phyloP scores from a whole-genome alignment of 2,329 filamentous ascomycete species.

The Diaporthe nobilis region DNA sequence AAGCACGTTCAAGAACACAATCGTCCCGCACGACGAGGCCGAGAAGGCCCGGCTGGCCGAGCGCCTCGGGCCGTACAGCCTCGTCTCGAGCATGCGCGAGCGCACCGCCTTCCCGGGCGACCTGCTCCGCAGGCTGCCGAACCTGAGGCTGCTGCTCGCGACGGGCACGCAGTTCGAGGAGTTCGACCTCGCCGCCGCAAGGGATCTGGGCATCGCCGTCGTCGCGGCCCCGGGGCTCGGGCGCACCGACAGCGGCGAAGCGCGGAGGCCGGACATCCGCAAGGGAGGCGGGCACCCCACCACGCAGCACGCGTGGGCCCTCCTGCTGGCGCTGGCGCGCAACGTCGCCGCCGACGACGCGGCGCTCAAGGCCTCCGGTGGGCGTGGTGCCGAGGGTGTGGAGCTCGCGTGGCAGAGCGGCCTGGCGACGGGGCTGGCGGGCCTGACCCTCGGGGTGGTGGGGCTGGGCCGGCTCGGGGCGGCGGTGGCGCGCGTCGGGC shows the following conservation, averaged over 20 bases:
- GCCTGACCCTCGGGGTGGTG: conserved; percentile 72
- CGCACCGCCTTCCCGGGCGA: conserved; percentile 72
- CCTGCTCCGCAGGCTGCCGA: conserved; percentile 70
- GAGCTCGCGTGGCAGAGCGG: conserved; percentile 69
- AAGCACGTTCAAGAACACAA: conserved; percentile 66
- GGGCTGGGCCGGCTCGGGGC: conserved; percentile 75
- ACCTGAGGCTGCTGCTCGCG: conserved; percentile 74
- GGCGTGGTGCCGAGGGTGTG: no score
- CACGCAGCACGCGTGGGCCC: conserved; percentile 69
- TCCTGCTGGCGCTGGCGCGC: conserved; percentile 69
- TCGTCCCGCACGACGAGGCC: conserved; percentile 57
- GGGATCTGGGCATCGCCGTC: conserved; percentile 63
- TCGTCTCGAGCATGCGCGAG: conserved; percentile 75
- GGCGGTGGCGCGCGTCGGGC: conserved; percentile 70
- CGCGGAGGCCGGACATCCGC: conserved; percentile 46
- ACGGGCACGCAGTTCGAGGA: conserved; percentile 72
- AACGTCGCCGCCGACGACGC: conserved; percentile 73
- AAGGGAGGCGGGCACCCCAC: conserved; percentile 60
- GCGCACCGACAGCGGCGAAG: conserved; percentile 44
- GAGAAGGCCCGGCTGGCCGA: conserved; percentile 56
- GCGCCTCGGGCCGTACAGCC: conserved; percentile 69
- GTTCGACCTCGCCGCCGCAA: conserved; percentile 69
- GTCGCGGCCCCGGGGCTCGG: conserved; percentile 62
- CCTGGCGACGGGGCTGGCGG: conserved; percentile 68
- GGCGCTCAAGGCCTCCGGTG: conserved; percentile 60